Evolutionary conservation across 2,329 filamentous ascomycete genomes (phyloP).

Genomic region (Alternaria triticimaculans): DNA sequence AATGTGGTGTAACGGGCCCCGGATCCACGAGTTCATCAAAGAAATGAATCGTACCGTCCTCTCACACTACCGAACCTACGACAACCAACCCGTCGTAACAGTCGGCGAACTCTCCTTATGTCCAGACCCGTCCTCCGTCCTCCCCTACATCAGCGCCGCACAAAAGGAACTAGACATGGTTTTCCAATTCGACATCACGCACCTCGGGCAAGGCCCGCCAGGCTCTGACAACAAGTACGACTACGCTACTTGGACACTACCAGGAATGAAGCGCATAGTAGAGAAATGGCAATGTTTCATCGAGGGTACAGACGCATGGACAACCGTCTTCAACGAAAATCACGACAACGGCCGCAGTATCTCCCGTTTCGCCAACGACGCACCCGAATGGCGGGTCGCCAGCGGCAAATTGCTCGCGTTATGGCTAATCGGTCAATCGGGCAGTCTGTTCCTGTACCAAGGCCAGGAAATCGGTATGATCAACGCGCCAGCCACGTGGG

Average conservation of each 20-base stretch:
- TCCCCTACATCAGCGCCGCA: conserved; percentile 51
- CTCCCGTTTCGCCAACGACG: conserved; percentile 59
- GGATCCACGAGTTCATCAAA: conserved; percentile 64
- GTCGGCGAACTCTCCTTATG: conserved; percentile 65
- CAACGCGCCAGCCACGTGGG: conserved; percentile 60
- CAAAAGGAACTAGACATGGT: conserved; percentile 57
- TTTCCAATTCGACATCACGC: conserved; percentile 55
- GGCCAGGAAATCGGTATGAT: conserved; percentile 68
- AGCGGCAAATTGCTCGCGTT: conserved; percentile 52
- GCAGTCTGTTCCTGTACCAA: conserved; percentile 66
- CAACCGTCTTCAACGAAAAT: conserved; percentile 68
- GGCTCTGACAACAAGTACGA: conserved; percentile 43
- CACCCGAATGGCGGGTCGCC: conserved; percentile 52
- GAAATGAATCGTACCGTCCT: conserved; percentile 61
- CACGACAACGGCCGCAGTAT: conserved; percentile 67
- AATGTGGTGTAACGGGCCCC: conserved; percentile 64
- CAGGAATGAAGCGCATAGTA: conserved; percentile 52
- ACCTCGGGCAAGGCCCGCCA: conserved; percentile 44
- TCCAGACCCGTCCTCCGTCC: conserved; percentile 50
- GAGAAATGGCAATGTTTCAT: conserved; percentile 58
- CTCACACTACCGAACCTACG: conserved; percentile 60
- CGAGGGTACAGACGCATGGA: conserved; percentile 58
- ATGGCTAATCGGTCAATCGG: conserved; percentile 57
- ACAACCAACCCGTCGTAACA: conserved; percentile 52
- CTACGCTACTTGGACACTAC: conserved; percentile 48